These are phyloP conservation scores for Pythium apleroticum DNA, from an alignment of 352 stramenopile species.

Conservation along the genomic window DNA sequence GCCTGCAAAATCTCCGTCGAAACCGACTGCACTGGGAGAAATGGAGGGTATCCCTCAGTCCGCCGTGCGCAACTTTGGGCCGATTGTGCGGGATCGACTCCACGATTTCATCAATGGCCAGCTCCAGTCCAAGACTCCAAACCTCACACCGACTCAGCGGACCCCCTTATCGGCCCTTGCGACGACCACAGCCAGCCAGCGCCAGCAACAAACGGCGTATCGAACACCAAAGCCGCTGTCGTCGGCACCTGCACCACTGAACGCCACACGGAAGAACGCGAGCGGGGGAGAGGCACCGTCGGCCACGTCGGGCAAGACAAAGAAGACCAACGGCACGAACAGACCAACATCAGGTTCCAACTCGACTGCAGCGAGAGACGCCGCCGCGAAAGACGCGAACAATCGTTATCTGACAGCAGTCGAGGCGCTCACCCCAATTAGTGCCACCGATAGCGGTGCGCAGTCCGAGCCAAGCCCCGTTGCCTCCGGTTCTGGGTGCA, in stretches of 20 bases:
- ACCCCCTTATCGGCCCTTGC: background rate
- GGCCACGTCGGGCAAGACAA: background rate
- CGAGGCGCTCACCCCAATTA: background rate
- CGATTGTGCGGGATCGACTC: background rate
- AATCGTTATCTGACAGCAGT: background rate
- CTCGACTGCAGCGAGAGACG: too few species aligned
- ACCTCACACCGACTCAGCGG: background rate
- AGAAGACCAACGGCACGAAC: background rate
- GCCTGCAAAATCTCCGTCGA: background rate
- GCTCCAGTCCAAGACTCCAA: conserved; percentile 11
- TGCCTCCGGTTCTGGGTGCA: conserved; percentile 22
- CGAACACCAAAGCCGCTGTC: background rate
- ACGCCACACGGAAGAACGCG: background rate
- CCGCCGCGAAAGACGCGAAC: background rate
- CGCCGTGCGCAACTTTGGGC: background rate
- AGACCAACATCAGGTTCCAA: background rate
- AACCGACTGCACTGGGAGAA: background rate
- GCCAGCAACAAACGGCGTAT: background rate
- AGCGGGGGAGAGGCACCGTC: background rate
- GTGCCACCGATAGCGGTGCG: background rate
- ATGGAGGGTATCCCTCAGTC: conserved; percentile 1
- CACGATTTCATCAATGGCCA: conserved; percentile 9
- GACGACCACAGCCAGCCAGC: background rate
- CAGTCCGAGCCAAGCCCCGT: background rate
- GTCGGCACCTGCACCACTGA: background rate